Base-by-base conservation (phyloP, 2,329 filamentous ascomycete genomes). In the Neofusicoccum cordaticola region DNA sequence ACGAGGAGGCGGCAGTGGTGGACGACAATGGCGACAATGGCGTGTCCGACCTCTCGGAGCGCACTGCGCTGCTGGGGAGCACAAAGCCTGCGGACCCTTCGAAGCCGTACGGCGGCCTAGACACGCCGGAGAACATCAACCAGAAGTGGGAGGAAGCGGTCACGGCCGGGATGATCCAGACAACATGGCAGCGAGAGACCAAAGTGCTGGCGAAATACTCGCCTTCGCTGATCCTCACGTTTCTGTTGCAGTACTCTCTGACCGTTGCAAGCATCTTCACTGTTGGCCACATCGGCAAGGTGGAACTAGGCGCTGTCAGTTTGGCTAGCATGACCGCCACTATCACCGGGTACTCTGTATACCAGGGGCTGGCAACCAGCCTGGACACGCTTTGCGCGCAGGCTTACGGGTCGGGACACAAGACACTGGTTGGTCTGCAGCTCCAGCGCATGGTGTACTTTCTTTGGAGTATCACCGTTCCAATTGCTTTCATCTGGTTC, bases 351-450 rank as follows among this genome's bases (percentile, higher is more conserved):
- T 78, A 82, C 19, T 80, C 84, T 1, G 73, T 83, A 22, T 81
- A 81, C 64, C 81, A 84, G 68, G 83, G 83, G 22, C 79, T 84
- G 71, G 90, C 93, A 0, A 98, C 94, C 4, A 92, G 90, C 68
- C 82, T 98, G 42, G 94, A 98, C 77, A 98, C 94, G 0, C 86
- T 98, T 2, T 97, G 94, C 75, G 87, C 94, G 0, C 94, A 98
- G 77, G 94, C 95, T 0, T 98, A 96, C 74, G 94, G 95, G 2
- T 96, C 91, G 0, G 94, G 94, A 0, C 90, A 90, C 74, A 96
- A 90, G 74, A 90, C 93, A 69, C 85, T 98, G 4, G 94, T 98
- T 65, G 94, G 91, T 1, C 76, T 95, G 63, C 91, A 95, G 71
- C 84, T 92, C 67, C 90, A 95, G 78, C 85, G 91, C 64, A 94